phyloP scores from a whole-genome alignment of 2,329 filamentous ascomycete genomes.

The Arthrinium phaeospermum region DNA sequence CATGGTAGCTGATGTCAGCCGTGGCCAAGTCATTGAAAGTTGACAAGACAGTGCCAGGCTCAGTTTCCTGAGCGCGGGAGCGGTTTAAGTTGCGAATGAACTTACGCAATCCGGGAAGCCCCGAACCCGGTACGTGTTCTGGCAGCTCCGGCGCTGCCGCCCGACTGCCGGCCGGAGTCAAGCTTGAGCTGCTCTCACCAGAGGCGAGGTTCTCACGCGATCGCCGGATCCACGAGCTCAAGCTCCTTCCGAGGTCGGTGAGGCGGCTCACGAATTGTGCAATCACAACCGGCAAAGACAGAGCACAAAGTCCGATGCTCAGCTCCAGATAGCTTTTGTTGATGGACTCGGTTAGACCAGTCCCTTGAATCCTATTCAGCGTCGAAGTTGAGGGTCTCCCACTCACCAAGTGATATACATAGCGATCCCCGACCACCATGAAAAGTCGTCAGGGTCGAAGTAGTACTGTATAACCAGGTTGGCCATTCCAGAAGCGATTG shows the following conservation, averaged over 20 bases:
- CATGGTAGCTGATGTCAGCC: constrained; percentile 3
- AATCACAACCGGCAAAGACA: constrained; percentile 24
- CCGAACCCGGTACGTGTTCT: not conserved
- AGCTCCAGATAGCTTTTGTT: not conserved
- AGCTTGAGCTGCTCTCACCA: not conserved
- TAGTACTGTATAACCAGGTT: not conserved
- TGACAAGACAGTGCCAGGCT: not conserved
- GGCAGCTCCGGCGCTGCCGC: not conserved
- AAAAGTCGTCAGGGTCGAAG: not conserved
- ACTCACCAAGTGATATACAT: not conserved
- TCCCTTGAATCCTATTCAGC: not conserved
- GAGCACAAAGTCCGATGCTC: not conserved
- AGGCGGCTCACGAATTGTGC: constrained; percentile 22
- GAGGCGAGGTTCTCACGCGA: not conserved
- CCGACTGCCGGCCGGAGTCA: not conserved
- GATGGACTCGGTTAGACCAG: not conserved
- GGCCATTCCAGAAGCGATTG: not conserved
- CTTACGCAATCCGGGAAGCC: constrained; percentile 11
- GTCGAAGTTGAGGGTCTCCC: too few relatives aligned
- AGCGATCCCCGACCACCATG: not conserved
- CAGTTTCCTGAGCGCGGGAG: not conserved
- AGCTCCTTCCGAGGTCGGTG: constrained; percentile 11
- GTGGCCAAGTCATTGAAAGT: not conserved
- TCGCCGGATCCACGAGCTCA: constrained; percentile 20
- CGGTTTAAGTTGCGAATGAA: not conserved